Base-by-base conservation (phyloP, 1,284 basidiomycete genomes). In the Microbotryomycetes sp. region DNA sequence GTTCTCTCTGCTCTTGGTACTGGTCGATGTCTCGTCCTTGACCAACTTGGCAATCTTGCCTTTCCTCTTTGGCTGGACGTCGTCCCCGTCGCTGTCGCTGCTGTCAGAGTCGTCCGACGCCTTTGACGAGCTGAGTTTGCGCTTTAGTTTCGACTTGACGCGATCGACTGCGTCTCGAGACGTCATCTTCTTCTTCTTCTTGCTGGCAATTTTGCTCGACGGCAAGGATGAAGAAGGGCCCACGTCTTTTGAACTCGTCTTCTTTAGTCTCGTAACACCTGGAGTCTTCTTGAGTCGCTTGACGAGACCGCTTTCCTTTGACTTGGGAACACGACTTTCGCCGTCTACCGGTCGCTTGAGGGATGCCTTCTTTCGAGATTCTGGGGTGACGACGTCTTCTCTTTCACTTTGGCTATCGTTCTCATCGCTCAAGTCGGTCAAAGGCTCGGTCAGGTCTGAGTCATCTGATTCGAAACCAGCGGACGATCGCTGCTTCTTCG, bases 391-490 rank as follows among this genome's bases (percentile, higher is more conserved):
- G 16, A 45, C 46, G n/a, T n/a, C 29, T 16, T 58, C 57, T 45
- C 60, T 58, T 22, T 63, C 63, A 16, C 50, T 42, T 3, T 62
- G 60, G 26, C 30, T 28, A 26, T 49, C 28, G 15, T 22, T 23
- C 28, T 22, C 47, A 49, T 49, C 47, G 3, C 60, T 59, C 9
- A 59, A 60, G 45, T 66, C 56, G 54, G 70, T 66, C 16, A 71
- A 54, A 30, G 70, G 70, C 48, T 71, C 70, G 15, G 70, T 71
- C 6, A 71, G 57, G 22, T 71, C 70, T 4, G 66, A 68, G 30
- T 67, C 68, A 50, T 66, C 66, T 7, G 63, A 52, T 1, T 65
- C 48, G 36, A 54, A 45, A 19, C 54, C 61, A 26, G 22, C 23
- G 22, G 22, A 14, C 1, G n/a, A 16, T 31, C 59, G 54, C 9